Evolutionary conservation across 441 rosid genomes (phyloP).

Genomic region (Populus trichocarpa): DNA sequence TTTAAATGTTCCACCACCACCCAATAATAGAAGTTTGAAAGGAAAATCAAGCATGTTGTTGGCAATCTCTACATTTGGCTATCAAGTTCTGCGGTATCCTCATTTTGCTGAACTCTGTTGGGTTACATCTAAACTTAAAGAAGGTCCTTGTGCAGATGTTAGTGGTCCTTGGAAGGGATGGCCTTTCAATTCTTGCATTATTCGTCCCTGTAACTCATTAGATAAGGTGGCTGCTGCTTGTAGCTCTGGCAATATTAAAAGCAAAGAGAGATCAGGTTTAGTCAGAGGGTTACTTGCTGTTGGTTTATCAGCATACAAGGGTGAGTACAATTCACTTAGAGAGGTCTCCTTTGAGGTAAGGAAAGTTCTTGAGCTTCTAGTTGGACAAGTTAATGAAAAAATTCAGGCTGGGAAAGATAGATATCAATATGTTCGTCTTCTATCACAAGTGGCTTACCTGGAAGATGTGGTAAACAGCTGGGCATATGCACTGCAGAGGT

Average conservation of each 20-base stretch:
- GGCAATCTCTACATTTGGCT: constrained; percentile 77
- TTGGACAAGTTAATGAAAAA: constrained; percentile 66
- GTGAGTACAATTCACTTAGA: constrained; percentile 57
- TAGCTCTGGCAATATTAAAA: constrained; percentile 48
- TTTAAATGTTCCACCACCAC: constrained; percentile 34
- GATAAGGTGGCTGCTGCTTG: constrained; percentile 44
- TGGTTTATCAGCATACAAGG: constrained; percentile 84
- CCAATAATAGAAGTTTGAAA: constrained; percentile 51
- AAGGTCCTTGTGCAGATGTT: constrained; percentile 81
- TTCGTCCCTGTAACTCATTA: constrained; percentile 51
- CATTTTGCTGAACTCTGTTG: constrained; percentile 99
- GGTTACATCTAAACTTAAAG: constrained; percentile 90
- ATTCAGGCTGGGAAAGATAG: constrained; percentile 84
- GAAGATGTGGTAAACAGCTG: constrained; percentile 93
- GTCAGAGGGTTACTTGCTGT: constrained; percentile 88
- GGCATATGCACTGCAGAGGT: constrained; percentile 89
- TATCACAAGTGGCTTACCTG: constrained; percentile 92
- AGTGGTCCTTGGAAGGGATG: constrained; percentile 91
- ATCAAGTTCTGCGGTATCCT: constrained; percentile 83
- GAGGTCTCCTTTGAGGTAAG: constrained; percentile 87
- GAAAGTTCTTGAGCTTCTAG: constrained; percentile 86
- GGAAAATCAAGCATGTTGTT: constrained; percentile 71
- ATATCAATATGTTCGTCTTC: constrained; percentile 64
- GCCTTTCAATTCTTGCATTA: constrained; percentile 94
- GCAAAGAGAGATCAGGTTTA: constrained; percentile 59